Evolutionary conservation across 805 yeast genomes (phyloP), one percentile per base, ranked within the genome.

Genomic region (Cyberlindnera galapagoensis): DNA sequence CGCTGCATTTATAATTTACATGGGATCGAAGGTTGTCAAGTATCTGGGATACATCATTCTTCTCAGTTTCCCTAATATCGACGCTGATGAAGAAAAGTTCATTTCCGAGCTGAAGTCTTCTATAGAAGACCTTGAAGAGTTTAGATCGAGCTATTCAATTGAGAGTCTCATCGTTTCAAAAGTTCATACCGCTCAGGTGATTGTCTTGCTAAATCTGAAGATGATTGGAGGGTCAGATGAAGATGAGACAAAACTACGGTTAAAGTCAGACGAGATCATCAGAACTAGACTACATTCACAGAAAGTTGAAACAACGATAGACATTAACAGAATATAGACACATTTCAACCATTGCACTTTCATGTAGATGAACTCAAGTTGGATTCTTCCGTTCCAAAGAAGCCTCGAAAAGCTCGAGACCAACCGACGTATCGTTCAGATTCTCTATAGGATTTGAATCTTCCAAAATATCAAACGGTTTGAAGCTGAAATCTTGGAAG

Each of bases 151-250:
- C 5, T 79, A 76, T 46, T 49, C 51, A 6, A 49, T 81, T 11
- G 62, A 62, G 52, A 46, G 61, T 26, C 34, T 81, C 7, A 60
- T 71, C 31, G 58, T 82, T 6, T 67, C 81, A 4, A 75, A 79
- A 43, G 77, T 80, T 23, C 81, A 77, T 49, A 73, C 75, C 49
- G 69, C 67, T 37, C 57, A 79, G 4, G 74, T 67, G 43, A 65
- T 82, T 16, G 71, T 78, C 3, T 67, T 84, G 4, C 40, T 79
- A 12, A 67, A 62, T 34, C 43, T 82, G 4, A 55, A 53, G 14
- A 75, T 82, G 80, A 55, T 60, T 28, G 88, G 88, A n/a, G 82
- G 79, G 1, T 71, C 81, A 4, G 74, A 73, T 40, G 84, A 80
- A 34, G 87, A 80, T 28, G 90, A 81, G 51, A 54, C 74, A 1